phyloP scores from a whole-genome alignment of 495 filamentous ascomycete genomes.

The Neurospora sp. region DNA sequence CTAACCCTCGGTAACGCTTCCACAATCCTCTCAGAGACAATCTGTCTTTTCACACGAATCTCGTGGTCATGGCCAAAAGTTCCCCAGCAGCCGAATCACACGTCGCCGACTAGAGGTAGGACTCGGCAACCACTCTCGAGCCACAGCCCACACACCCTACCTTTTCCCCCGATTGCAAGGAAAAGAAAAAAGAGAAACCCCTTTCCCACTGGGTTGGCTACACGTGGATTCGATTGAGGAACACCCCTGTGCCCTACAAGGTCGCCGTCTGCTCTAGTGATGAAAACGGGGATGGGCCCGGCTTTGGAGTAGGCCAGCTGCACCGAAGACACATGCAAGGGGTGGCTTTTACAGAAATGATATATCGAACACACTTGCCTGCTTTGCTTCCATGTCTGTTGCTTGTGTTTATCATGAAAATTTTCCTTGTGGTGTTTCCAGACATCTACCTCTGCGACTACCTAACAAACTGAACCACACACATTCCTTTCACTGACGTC shows the following conservation, averaged over 20 bases:
- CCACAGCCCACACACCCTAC: not conserved
- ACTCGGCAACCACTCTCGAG: not conserved
- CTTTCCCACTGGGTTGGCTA: not conserved
- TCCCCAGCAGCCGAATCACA: not conserved
- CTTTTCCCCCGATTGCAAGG: not conserved
- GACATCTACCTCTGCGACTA: not conserved
- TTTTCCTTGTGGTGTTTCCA: not conserved
- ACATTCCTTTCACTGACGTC: not conserved
- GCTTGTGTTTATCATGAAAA: not conserved
- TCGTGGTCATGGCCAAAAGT: not conserved
- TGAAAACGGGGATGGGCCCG: not conserved
- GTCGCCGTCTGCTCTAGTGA: not conserved
- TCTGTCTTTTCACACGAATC: not conserved
- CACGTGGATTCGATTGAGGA: not conserved
- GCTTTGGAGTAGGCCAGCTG: not conserved
- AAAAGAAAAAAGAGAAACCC: not conserved
- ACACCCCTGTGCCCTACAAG: not conserved
- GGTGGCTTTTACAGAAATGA: not conserved
- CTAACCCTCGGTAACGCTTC: not conserved
- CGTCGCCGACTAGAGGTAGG: not conserved
- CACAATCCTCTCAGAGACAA: not conserved
- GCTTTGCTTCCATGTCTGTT: not conserved
- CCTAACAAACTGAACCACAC: not conserved
- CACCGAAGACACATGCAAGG: not conserved
- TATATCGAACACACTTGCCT: not conserved